Evolutionary conservation across 2,329 filamentous ascomycete species (phyloP), one percentile per base, ranked within the genome.

Genomic region (Fusarium udum): DNA sequence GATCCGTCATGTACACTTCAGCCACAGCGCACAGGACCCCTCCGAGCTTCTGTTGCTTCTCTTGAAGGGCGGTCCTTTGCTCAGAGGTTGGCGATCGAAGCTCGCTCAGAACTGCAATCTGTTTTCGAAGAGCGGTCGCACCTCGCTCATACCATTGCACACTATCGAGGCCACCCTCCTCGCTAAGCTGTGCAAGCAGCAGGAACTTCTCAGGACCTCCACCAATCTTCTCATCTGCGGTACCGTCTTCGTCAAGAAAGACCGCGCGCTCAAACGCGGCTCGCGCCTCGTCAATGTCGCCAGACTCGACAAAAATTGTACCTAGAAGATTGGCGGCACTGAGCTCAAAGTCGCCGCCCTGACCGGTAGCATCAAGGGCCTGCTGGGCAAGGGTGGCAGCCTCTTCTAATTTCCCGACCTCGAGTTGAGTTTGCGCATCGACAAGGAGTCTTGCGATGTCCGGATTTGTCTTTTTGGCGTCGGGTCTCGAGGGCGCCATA

Each of bases 1-100:
- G 85, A 84, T 99, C 96, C 16, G 96, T 99, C 96, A 99, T 99
- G 86, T 98, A 99, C 56, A 99, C 94, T 84, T 99, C 96, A 12
- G 94, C 92, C 69, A 98, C 94, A 34, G 93, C 94, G 83, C 97
- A 99, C 40, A 99, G 88, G n/a, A 95, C 94, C 76, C 94, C 94
- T 5, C 95, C 94, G 40, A 98, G 87, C 83, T 96, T 96, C 74
- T 87, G 87, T 81, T 92, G 92, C 85, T 94, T 93, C 82, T 89
- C 93, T 34, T 91, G 88, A 45, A 91, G 78, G 31, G 84, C 73
- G 26, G 77, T 78, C 78, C 85, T 81, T 77, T 84, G 79, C 74
- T 84, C 81, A 37, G 78, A 67, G 20, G 79, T 84, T 64, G 83
- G 84, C 64, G 73, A 80, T 24, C 79, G 70, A 14, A 81, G 64